phyloP scores from a whole-genome alignment of 164 flowering plant species.

The Magnolia kwangsiensis region DNA sequence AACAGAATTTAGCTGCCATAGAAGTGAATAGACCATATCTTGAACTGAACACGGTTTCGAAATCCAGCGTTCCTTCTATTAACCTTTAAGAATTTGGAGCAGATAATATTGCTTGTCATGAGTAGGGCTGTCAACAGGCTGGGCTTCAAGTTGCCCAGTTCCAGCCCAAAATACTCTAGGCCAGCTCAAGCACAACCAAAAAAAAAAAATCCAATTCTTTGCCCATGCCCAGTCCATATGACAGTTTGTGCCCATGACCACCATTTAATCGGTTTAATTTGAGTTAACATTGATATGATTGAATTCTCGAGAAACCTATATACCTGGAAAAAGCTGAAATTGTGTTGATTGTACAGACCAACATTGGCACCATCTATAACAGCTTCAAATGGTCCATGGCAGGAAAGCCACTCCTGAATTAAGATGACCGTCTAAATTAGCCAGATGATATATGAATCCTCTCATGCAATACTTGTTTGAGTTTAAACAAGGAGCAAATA shows the following conservation, averaged over 20 bases:
- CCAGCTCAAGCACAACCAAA: too few relatives aligned
- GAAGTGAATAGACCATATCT: not conserved
- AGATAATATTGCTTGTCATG: not conserved
- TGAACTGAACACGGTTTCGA: not conserved
- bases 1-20: constrained; percentile 60
- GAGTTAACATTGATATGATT: too few relatives aligned
- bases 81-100: not conserved
- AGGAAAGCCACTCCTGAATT: constrained; percentile 82
- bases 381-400: constrained; percentile 92
- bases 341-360: constrained; percentile 39
- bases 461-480: not conserved
- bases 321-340: constrained; percentile 69
- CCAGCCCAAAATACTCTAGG: too few relatives aligned
- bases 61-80: not conserved
- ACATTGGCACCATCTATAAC: constrained; percentile 94
- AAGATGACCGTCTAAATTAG: constrained; percentile 24
- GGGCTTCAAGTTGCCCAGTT: too few relatives aligned
- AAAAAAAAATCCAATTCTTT: too few relatives aligned
- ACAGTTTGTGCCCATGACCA: too few relatives aligned
- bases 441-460: not conserved
- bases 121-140: too few relatives aligned
- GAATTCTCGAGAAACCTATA: not conserved
- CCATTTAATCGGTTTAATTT: too few relatives aligned
- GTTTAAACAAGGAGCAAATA: constrained; percentile 8
- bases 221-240: too few relatives aligned